Conservation (phyloP, 306 rosid species). For the Luffa aegyptiaca region DNA sequence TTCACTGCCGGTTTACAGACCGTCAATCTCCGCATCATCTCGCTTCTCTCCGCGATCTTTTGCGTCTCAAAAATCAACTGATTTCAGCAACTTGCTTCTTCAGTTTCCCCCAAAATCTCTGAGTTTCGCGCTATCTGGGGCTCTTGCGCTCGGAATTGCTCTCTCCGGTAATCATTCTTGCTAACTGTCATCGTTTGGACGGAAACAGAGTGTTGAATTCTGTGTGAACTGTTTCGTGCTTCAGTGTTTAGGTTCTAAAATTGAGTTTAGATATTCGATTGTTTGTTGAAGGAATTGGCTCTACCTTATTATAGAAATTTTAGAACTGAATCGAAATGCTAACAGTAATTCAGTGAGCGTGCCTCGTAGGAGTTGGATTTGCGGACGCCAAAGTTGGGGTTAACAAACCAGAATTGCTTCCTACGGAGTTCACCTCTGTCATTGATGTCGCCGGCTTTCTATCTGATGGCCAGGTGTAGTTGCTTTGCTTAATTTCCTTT, state of each 20-base stretch:
- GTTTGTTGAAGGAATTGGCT: not conserved
- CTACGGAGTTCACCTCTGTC: constrained; percentile 64
- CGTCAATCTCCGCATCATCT: constrained; percentile 19
- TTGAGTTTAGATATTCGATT: not conserved
- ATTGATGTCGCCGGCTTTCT: constrained; percentile 98
- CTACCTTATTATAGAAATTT: not conserved
- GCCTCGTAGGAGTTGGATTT: constrained; percentile 30
- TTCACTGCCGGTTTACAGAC: constrained; percentile 14
- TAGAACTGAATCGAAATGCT: not conserved
- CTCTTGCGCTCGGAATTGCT: constrained; percentile 50
- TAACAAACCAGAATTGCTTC: constrained; percentile 90
- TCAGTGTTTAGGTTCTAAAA: not conserved
- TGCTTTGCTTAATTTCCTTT: not conserved
- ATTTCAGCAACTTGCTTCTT: constrained; percentile 13
- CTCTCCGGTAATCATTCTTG: constrained; percentile 35
- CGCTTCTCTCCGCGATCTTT: constrained; percentile 22
- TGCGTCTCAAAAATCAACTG: constrained; percentile 10
- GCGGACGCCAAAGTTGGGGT: constrained; percentile 79
- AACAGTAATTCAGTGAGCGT: not conserved
- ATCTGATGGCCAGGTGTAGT: constrained; percentile 80
- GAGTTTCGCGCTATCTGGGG: constrained; percentile 50
- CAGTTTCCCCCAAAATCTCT: constrained; percentile 34
- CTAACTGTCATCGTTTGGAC: not conserved
- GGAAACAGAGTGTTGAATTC: not conserved
- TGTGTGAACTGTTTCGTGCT: not conserved